Conservation (phyloP, 2,329 filamentous ascomycete genomes). For the Ceratocystis huliohia region DNA sequence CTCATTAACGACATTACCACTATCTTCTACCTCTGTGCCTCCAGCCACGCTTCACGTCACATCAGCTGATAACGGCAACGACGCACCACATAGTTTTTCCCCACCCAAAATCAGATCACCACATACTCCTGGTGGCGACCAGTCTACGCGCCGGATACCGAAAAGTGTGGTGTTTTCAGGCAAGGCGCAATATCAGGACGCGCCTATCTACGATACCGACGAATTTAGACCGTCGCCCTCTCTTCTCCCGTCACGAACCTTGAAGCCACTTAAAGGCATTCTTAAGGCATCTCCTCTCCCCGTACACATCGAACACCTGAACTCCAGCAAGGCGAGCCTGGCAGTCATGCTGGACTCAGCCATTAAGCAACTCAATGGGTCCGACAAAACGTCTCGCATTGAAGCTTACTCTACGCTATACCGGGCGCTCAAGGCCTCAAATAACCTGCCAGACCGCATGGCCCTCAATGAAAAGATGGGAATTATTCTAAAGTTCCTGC, state of each 20-base stretch:
- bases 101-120: slow-evolving; percentile 39
- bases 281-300: slow-evolving; percentile 55
- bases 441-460: slow-evolving; percentile 63
- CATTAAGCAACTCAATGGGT: slow-evolving; percentile 64
- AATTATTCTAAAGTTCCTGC: slow-evolving; percentile 67
- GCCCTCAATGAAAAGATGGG: slow-evolving; percentile 64
- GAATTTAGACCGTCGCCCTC: slow-evolving; percentile 23
- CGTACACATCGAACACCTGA: slow-evolving; percentile 33
- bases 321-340: slow-evolving; percentile 29
- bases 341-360: slow-evolving; percentile 75
- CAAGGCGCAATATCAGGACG: slow-evolving; percentile 44
- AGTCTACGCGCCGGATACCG: slow-evolving; percentile 33
- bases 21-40: neutral
- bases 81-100: slow-evolving; percentile 27
- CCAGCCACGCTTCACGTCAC: neutral
- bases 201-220: slow-evolving; percentile 35
- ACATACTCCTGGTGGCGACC: slow-evolving; percentile 32
- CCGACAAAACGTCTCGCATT: slow-evolving; percentile 57
- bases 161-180: slow-evolving; percentile 48
- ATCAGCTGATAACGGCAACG: neutral
- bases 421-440: slow-evolving; percentile 64
- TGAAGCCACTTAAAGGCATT: slow-evolving; percentile 46
- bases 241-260: slow-evolving; percentile 17
- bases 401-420: slow-evolving; percentile 80
- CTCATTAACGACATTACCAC: neutral